Conservation (phyloP, 768 basidiomycete species). For the Suillus paluster region DNA sequence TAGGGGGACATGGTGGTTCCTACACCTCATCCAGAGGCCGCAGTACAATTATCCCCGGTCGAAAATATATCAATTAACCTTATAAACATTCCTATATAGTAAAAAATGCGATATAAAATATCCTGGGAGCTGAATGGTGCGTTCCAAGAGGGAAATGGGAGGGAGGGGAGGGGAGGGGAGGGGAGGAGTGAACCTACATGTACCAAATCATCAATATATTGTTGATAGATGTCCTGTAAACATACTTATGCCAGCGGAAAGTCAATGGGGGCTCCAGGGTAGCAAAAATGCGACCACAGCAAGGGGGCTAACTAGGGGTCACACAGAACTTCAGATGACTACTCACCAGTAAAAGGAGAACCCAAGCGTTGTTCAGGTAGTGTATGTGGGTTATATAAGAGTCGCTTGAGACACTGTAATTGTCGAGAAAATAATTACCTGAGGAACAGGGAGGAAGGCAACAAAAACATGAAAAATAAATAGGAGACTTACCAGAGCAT, state of each 20-base stretch:
- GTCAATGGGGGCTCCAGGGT: not conserved
- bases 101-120: not conserved
- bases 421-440: too few species aligned
- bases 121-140: not conserved
- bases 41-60: not conserved
- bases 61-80: not conserved
- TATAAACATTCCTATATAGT: not conserved
- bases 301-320: too few species aligned
- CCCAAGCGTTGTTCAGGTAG: too few species aligned
- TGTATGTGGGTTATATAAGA: too few species aligned
- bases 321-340: too few species aligned
- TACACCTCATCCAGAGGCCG: not conserved
- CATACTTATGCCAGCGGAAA: not conserved
- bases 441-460: too few species aligned
- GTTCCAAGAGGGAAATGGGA: not conserved
- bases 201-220: not conserved
- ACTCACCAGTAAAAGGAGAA: too few species aligned
- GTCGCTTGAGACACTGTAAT: too few species aligned
- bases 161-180: too few species aligned
- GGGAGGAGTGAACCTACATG: not conserved
- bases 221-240: not conserved
- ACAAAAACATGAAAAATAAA: too few species aligned
- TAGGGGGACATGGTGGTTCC: not conserved
- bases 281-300: not conserved
- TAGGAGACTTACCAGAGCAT: too few species aligned